phyloP scores from a whole-genome alignment of 2,329 filamentous ascomycete species.

The Tothia fuscella region DNA sequence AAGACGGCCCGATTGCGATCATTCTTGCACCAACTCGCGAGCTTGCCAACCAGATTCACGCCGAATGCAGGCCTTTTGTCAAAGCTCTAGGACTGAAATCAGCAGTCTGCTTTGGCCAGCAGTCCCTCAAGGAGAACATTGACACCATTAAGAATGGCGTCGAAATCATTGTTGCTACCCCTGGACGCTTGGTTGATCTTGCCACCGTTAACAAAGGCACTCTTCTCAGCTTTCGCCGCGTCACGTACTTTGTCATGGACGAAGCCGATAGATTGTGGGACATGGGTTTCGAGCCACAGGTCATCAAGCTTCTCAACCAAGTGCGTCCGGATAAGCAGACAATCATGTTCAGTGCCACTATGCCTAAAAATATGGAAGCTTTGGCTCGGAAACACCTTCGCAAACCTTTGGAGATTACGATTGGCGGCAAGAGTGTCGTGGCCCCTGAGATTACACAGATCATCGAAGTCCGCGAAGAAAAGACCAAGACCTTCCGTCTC shows the following conservation, averaged over 20 bases:
- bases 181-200: constrained; percentile 90
- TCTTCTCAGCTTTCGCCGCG: constrained; percentile 78
- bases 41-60: constrained; percentile 83
- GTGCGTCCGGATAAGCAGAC: constrained; percentile 88
- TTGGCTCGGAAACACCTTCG: constrained; percentile 79
- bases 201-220: constrained; percentile 87
- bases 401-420: constrained; percentile 79
- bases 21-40: constrained; percentile 94
- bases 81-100: constrained; percentile 75
- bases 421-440: constrained; percentile 68
- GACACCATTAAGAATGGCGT: constrained; percentile 90
- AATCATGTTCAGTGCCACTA: constrained; percentile 91
- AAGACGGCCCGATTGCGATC: constrained; percentile 73
- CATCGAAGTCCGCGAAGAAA: constrained; percentile 75
- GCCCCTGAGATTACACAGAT: constrained; percentile 73
- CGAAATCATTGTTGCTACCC: constrained; percentile 90
- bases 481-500: constrained; percentile 70
- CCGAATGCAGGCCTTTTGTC: constrained; percentile 87
- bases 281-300: constrained; percentile 97
- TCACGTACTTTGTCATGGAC: constrained; percentile 90
- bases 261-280: constrained; percentile 99
- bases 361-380: constrained; percentile 85
- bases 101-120: constrained; percentile 88
- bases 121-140: constrained; percentile 95
- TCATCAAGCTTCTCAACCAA: constrained; percentile 90